phyloP scores from a whole-genome alignment of 129 eudicot species.

The Silybum marianum region DNA sequence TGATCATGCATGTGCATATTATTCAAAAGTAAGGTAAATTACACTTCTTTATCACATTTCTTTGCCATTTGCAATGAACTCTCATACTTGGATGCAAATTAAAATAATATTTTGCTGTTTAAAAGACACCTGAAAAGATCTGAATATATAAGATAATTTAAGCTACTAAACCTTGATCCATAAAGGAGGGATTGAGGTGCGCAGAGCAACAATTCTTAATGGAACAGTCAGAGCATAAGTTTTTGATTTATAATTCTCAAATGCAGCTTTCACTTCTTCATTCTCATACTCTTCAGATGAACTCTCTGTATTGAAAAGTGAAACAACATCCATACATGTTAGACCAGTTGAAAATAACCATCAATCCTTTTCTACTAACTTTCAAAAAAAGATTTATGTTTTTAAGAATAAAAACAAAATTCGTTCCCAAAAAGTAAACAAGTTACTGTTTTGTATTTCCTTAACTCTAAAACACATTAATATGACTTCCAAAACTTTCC shows the following conservation, averaged over 20 bases:
- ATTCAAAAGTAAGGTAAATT: neutral
- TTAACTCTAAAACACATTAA: neutral
- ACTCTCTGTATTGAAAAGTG: slow-evolving; percentile 27
- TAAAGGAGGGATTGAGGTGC: slow-evolving; percentile 80
- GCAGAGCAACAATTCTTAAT: slow-evolving; percentile 70
- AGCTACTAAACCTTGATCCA: slow-evolving; percentile 73
- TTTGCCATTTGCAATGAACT: neutral
- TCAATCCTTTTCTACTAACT: slow-evolving; percentile 5
- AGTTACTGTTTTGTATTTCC: neutral
- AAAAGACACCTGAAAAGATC: neutral
- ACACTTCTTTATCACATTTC: neutral
- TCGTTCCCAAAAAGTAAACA: neutral
- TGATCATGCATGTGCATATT: no score
- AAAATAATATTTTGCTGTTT: neutral
- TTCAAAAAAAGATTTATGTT: neutral
- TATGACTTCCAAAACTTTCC: no score
- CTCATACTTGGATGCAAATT: neutral
- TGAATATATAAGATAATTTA: neutral
- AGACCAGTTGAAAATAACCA: slow-evolving; percentile 6
- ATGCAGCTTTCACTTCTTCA: slow-evolving; percentile 68
- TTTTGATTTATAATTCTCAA: slow-evolving; percentile 78
- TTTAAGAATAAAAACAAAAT: neutral
- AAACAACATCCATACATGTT: neutral
- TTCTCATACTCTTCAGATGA: slow-evolving; percentile 39
- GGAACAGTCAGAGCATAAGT: slow-evolving; percentile 91